phyloP scores from a whole-genome alignment of 352 stramenopile genomes.

The Globisporangium irregulare region DNA sequence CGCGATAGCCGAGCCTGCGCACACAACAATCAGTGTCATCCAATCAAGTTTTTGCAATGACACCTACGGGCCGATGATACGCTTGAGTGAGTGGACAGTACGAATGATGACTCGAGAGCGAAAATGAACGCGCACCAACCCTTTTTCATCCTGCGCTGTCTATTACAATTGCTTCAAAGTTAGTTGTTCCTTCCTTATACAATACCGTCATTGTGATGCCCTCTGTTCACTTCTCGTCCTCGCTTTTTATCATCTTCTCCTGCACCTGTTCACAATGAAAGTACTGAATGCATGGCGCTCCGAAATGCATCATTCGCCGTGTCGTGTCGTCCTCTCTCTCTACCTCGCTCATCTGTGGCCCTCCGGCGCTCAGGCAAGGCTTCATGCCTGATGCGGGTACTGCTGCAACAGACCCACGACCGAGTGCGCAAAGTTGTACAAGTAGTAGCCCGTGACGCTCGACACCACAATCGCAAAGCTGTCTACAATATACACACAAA shows the following conservation, averaged over 20 bases:
- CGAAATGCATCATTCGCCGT: not conserved
- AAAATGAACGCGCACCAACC: not conserved
- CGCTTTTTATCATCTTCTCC: not conserved
- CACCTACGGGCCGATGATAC: not conserved
- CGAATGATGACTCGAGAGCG: not conserved
- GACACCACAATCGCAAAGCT: slow-evolving; percentile 65
- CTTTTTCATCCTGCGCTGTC: slow-evolving; percentile 4
- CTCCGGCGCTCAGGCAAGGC: not conserved
- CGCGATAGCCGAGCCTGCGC: not conserved
- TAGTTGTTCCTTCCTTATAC: slow-evolving; percentile 7
- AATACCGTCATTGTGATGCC: not conserved
- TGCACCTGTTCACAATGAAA: not conserved
- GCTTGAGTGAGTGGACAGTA: not conserved
- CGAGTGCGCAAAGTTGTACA: slow-evolving; percentile 60
- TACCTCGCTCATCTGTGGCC: not conserved
- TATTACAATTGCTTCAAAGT: slow-evolving; percentile 12
- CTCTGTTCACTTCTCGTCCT: not conserved
- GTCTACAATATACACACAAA: slow-evolving; percentile 32
- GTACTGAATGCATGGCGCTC: not conserved
- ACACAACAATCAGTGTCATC: not conserved
- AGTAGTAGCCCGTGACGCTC: slow-evolving; percentile 72
- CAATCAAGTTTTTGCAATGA: not conserved
- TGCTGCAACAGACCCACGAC: slow-evolving; percentile 45
- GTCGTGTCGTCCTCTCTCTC: not conserved
- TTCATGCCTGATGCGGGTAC: slow-evolving; percentile 8